Percentiles rank a stretch among this genome's conserved stretches.
Evolutionary conservation across 169 alveolate species (phyloP).

Genomic region (Plasmodium coatneyi): DNA sequence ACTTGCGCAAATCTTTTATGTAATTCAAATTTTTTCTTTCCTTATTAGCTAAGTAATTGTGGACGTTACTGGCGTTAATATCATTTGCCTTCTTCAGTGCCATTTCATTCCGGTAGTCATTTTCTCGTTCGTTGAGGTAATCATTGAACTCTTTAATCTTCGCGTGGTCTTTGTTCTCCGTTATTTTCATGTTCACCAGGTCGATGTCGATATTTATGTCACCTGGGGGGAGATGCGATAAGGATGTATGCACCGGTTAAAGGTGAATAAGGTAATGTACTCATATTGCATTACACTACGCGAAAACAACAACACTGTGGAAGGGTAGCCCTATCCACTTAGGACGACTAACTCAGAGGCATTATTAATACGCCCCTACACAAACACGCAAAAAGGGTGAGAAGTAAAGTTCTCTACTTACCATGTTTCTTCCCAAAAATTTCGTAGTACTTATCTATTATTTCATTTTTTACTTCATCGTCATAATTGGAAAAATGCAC

Average conservation of each 20-base stretch:
- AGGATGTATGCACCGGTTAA: neutral
- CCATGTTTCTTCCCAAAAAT: conserved; percentile 35
- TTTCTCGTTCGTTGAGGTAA: conserved; percentile 42
- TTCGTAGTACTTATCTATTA: conserved; percentile 48
- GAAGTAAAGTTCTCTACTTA: neutral
- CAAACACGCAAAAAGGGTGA: neutral
- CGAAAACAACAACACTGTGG: neutral
- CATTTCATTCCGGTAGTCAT: neutral
- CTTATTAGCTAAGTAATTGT: conserved; percentile 12
- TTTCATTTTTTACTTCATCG: conserved; percentile 60
- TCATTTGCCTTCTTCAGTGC: neutral
- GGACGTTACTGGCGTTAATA: neutral
- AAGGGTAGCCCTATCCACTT: neutral
- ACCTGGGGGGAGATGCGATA: neutral
- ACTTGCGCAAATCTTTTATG: conserved; percentile 31
- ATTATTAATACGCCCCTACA: neutral
- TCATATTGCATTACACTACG: neutral
- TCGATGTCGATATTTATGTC: conserved; percentile 61
- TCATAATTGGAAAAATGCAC: conserved; percentile 38
- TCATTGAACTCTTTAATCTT: conserved; percentile 63
- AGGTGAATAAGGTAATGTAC: neutral
- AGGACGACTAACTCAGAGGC: neutral
- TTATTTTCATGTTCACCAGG: conserved; percentile 32
- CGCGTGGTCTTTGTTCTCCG: conserved; percentile 19
- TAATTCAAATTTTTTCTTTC: conserved; percentile 36